phyloP scores from a whole-genome alignment of 2,329 filamentous ascomycete genomes.

The Dothistroma septosporum region DNA sequence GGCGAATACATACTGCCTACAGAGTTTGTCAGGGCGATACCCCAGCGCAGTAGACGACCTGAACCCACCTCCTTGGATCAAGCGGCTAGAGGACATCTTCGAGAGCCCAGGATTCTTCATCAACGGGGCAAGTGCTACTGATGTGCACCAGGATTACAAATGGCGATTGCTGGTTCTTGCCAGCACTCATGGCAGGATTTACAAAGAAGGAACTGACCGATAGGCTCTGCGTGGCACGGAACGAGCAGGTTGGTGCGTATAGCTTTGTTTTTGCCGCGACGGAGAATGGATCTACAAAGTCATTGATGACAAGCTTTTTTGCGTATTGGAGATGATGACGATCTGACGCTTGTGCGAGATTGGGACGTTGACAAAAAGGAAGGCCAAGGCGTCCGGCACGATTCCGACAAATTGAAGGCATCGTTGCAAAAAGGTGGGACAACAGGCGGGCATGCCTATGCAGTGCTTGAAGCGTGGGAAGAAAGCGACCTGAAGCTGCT shows the following conservation, averaged over 20 bases:
- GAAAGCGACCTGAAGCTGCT: conserved; percentile 43
- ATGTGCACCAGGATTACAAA: conserved; percentile 73
- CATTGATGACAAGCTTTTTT: conserved; percentile 88
- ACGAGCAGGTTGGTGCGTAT: conserved; percentile 73
- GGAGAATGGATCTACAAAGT: conserved; percentile 91
- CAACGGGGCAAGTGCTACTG: conserved; percentile 69
- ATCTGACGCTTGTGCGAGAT: conserved; percentile 46
- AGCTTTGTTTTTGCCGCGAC: conserved; percentile 82
- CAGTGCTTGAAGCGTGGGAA: conserved; percentile 51
- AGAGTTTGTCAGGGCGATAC: conserved; percentile 21
- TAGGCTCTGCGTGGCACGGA: conserved; percentile 65
- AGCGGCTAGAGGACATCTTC: conserved; percentile 35
- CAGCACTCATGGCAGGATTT: conserved; percentile 70
- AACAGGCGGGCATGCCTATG: conserved; percentile 60
- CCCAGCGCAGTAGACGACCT: conserved; percentile 22
- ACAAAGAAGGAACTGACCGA: conserved; percentile 75
- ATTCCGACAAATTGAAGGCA: conserved; percentile 45
- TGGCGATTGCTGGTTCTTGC: conserved; percentile 84
- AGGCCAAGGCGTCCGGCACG: conserved; percentile 33
- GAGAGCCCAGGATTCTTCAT: conserved; percentile 56
- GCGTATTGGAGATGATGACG: conserved; percentile 76
- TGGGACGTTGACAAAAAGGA: conserved; percentile 27
- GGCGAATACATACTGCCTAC: conserved; percentile 49
- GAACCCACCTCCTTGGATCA: conserved; percentile 31
- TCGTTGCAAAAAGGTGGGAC: conserved; percentile 69